Conservation (phyloP, 495 filamentous ascomycete genomes). For the Gamarada debralockiae region DNA sequence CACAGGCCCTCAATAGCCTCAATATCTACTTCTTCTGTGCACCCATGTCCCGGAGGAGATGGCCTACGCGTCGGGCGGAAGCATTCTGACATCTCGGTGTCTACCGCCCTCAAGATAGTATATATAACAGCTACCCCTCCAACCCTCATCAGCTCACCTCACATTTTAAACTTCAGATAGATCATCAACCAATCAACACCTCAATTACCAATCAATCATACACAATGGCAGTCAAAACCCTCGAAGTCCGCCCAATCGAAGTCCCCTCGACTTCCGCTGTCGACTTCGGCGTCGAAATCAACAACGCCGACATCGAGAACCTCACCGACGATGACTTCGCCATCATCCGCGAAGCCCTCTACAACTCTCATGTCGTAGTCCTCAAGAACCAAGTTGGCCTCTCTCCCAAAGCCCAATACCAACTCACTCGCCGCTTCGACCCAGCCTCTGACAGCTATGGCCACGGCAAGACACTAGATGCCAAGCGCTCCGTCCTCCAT, state of each 20-base stretch:
- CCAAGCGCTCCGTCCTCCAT: constrained; percentile 60
- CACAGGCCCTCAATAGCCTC: too few species aligned
- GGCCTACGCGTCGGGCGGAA: too few species aligned
- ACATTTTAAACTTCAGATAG: too few species aligned
- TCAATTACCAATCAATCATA: too few species aligned
- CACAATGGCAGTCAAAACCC: constrained; percentile 21
- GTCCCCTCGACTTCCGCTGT: constrained; percentile 44
- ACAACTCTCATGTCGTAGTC: constrained; percentile 59
- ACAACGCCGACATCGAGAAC: constrained; percentile 54
- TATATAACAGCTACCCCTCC: too few species aligned
- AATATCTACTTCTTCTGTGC: too few species aligned
- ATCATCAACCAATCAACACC: too few species aligned
- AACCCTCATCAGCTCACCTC: too few species aligned
- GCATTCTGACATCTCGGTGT: too few species aligned
- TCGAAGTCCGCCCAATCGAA: constrained; percentile 37
- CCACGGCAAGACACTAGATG: constrained; percentile 66
- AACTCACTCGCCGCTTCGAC: constrained; percentile 67
- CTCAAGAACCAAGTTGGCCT: constrained; percentile 61
- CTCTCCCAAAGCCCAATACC: constrained; percentile 64
- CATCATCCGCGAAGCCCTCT: constrained; percentile 55
- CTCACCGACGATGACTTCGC: constrained; percentile 57
- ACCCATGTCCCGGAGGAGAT: too few species aligned
- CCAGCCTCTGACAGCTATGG: constrained; percentile 60
- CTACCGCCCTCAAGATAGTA: too few species aligned
- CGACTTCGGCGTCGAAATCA: constrained; percentile 56